Conservation (phyloP, 106 monocot genomes). For the Acanthochlamys bracteata region DNA sequence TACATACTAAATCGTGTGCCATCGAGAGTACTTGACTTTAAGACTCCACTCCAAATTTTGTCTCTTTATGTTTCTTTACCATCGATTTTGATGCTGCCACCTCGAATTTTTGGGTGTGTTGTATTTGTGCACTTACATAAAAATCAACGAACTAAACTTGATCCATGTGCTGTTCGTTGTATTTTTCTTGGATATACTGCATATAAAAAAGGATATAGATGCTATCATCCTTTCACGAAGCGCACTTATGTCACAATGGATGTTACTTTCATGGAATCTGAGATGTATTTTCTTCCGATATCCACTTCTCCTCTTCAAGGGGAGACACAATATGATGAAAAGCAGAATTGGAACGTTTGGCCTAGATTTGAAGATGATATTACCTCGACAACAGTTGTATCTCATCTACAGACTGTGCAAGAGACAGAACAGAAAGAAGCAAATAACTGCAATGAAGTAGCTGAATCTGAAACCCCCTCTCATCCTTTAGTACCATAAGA, state of each 20-base stretch:
- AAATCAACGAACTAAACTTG: neutral
- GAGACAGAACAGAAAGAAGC: neutral
- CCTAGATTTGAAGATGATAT: neutral
- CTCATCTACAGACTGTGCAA: neutral
- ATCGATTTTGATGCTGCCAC: too few species aligned
- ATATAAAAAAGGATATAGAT: slow-evolving; percentile 7
- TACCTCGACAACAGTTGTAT: too few species aligned
- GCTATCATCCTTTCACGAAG: slow-evolving; percentile 1
- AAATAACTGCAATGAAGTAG: neutral
- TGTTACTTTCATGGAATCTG: neutral
- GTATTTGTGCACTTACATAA: slow-evolving; percentile 1
- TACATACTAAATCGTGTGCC: slow-evolving; percentile 8
- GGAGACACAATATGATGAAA: neutral
- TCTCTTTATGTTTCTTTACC: too few species aligned
- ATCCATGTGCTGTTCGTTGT: slow-evolving; percentile 1
- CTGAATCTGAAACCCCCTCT: too few species aligned
- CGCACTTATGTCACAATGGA: neutral
- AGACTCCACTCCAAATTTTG: neutral
- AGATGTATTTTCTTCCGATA: neutral
- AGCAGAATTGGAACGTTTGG: too few species aligned
- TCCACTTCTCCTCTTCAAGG: neutral
- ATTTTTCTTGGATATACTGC: slow-evolving; percentile 1
- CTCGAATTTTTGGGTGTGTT: slow-evolving; percentile 6
- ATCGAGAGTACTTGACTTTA: neutral
- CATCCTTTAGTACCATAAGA: neutral